Evolutionary conservation across 257 asterid genomes (phyloP), one percentile per base, ranked within the genome.

Genomic region (Ilex asprella): DNA sequence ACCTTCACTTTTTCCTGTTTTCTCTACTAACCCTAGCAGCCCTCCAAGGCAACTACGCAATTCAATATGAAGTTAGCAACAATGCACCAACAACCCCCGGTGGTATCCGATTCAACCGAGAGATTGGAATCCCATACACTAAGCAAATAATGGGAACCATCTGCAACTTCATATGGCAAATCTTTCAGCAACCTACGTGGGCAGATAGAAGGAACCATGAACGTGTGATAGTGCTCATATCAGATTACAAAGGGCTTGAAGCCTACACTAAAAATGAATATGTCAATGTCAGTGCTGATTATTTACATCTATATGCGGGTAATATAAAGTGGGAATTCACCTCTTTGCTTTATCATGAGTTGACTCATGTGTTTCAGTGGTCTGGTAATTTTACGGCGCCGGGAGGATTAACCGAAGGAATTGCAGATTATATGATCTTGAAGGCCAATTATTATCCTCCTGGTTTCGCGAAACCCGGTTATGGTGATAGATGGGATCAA

Each of bases 321-420:
- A 66, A 84, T 2, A 67, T 81, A 30, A 86, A 59, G 31, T 61
- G 10, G 0, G 89, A 76, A 58, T 56, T 87, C 61, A 79, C 79
- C 0, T 90, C 90, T 2, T 77, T 87, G 16, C 1, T 87, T 5
- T 81, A 75, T 69, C 95, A 84, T 8, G 94, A 87, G 63, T 67
- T 35, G 41, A 35, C 41, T 3, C 41, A 35, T 35, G 41, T 35
- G 8, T 35, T 4, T 4, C 41, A 35, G 8, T 35, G 41, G 41
- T 4, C 5, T 35, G 41, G 41, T 4, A 35, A 35, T 35, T 4
- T 8, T 8, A 35, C 5, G 8, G 41, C 41, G 5, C 8, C 41
- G 5, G 8, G 5, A 8, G 41, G 41, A 3, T 35, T 35, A 8
- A 35, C 8, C 5, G 41, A 35, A 3, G 41, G 41, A 4, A 35